Base-by-base conservation (phyloP, 140 eudicot species). In the Ambrosia hybrid region DNA sequence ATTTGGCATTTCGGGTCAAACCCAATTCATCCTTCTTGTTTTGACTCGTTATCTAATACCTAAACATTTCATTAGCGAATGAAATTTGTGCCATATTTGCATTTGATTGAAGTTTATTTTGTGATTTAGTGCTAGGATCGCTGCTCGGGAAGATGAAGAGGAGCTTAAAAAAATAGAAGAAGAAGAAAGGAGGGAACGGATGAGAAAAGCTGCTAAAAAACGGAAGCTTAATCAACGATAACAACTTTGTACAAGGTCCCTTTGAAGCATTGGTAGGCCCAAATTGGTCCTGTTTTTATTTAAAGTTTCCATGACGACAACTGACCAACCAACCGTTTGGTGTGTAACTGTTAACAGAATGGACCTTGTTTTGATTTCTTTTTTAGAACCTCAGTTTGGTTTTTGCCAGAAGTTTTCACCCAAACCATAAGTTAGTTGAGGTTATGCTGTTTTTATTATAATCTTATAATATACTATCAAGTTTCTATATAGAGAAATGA, bases 101-200 rank as follows among this genome's bases (percentile, higher is more conserved):
- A 13, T 49, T 15, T 74, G 26, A 43, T 55, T 65, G 52, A 43
- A 64, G 71, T 34, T 52, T 62, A 63, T 5, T 70, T 57, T 73
- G 70, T 53, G 64, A 12, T 73, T 9, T 77, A 90, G 95, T 78
- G 89, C 88, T 14, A 65, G 63, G 79, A 87, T 87, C 56, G 97
- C 88, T 14, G 76, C 79, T 41, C 48, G 39, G 75, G 97, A 90
- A 72, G 97, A 90, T 43, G 97, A 87, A 80, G 95, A 87, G 82
- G 88, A 90, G 67, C 82, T 72, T 26, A 87, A 81, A 3, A 78
- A 80, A 74, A 79, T 84, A 15, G 91, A 87, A 80, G 96, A 87
- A 81, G 97, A 90, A 72, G 95, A 85, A 74, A 78, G 88, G 79
- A 80, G 89, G 71, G 87, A 85, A 67, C 30, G 80, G 34, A 15